Conservation (phyloP, 257 asterid species). For the Salvia hispanica region DNA sequence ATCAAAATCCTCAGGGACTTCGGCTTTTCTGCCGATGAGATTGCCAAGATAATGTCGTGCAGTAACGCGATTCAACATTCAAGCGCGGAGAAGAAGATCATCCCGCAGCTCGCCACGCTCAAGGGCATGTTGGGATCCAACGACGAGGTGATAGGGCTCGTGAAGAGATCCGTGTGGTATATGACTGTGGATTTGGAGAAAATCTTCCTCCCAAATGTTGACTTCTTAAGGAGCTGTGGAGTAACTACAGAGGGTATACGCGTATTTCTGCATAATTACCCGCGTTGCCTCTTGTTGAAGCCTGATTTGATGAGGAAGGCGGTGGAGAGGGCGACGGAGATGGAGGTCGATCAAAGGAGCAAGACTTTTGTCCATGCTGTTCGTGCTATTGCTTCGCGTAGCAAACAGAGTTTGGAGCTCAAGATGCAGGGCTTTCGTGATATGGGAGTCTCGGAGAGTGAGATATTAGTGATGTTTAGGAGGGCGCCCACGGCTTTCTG, state of each 20-base stretch:
- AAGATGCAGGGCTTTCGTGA: background rate
- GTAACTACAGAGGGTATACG: background rate
- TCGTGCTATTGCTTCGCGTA: background rate
- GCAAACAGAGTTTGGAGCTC: background rate
- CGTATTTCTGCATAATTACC: background rate
- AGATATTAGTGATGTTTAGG: background rate
- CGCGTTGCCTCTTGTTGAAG: constrained; percentile 5
- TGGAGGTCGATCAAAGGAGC: background rate
- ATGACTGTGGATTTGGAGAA: constrained; percentile 7
- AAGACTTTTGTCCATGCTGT: background rate
- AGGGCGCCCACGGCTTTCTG: background rate
- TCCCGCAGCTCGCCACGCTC: constrained; percentile 6
- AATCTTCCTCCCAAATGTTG: constrained; percentile 12
- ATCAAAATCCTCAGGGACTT: too few species aligned
- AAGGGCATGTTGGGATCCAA: constrained; percentile 17
- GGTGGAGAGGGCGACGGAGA: constrained; percentile 11
- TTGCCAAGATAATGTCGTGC: too few species aligned
- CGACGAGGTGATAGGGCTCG: background rate
- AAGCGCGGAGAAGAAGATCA: constrained; percentile 4
- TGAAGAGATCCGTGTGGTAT: constrained; percentile 6
- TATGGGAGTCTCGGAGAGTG: background rate
- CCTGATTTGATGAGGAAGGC: constrained; percentile 2
- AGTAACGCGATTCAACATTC: too few species aligned
- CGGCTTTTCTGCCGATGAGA: too few species aligned
- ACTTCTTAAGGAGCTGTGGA: constrained; percentile 17